Conservation (phyloP, 345 rosid genomes). For the Brassica cretica region DNA sequence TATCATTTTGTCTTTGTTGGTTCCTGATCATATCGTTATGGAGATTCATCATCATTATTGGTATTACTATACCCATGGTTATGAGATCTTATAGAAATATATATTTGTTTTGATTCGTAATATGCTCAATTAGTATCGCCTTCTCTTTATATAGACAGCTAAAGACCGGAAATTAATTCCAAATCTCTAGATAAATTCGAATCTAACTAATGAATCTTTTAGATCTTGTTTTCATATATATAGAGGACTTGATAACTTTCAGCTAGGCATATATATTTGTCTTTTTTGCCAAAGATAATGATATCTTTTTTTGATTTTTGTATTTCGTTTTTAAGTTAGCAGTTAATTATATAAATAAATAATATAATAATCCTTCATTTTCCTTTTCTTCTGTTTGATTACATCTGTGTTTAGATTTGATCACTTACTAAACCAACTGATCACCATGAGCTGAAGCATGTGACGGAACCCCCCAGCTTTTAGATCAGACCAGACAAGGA, state of each 20-base stretch:
- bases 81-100: neutral
- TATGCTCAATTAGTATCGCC: neutral
- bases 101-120: neutral
- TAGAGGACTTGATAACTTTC: neutral
- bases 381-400: neutral
- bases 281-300: neutral
- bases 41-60: neutral
- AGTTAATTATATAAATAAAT: neutral
- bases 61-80: neutral
- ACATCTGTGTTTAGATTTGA: neutral
- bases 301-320: neutral
- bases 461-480: conserved; percentile 74
- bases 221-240: neutral
- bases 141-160: neutral
- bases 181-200: neutral
- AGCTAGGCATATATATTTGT: neutral
- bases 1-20: neutral
- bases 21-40: neutral
- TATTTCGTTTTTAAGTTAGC: neutral
- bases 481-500: conserved; percentile 76
- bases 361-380: neutral
- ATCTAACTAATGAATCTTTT: neutral
- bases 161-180: neutral
- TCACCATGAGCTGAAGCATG: conserved; percentile 46
- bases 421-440: neutral